Percentiles rank a stretch among this genome's conserved stretches.
phyloP scores from a whole-genome alignment of 1,139 yeast genomes.

The Zygosaccharomyces pseudobailii region DNA sequence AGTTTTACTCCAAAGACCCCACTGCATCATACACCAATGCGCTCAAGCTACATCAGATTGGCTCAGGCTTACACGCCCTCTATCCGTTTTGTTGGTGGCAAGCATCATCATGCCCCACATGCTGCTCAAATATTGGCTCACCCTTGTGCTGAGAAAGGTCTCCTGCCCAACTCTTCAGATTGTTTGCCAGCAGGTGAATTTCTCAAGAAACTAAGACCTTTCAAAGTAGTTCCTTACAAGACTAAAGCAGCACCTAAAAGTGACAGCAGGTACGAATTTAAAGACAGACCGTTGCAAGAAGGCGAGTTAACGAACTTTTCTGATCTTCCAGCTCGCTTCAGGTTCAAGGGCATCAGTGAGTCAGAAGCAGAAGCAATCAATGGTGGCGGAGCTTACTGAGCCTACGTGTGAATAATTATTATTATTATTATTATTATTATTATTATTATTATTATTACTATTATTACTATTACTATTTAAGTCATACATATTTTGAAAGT shows the following conservation, averaged over 20 bases:
- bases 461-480: too few species aligned
- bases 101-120: constrained; percentile 30
- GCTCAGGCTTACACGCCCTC: constrained; percentile 45
- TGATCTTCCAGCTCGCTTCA: constrained; percentile 66
- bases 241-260: constrained; percentile 28
- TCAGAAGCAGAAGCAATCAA: constrained; percentile 68
- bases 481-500: background rate
- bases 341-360: constrained; percentile 56
- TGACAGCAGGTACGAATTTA: constrained; percentile 43
- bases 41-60: constrained; percentile 28
- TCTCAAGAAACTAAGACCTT: constrained; percentile 26
- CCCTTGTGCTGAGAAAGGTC: constrained; percentile 43
- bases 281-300: constrained; percentile 23
- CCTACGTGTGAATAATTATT: background rate
- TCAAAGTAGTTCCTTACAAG: constrained; percentile 35
- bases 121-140: constrained; percentile 37
- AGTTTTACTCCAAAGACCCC: constrained; percentile 1
- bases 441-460: constrained; percentile 4
- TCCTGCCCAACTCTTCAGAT: constrained; percentile 38
- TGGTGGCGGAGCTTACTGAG: constrained; percentile 65
- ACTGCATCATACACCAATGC: constrained; percentile 30
- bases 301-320: constrained; percentile 48
- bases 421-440: background rate
- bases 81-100: constrained; percentile 60
- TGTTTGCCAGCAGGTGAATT: constrained; percentile 30